Conservation (phyloP, 176 grass and related monocot species). For the Cenchrus fungigraminus region DNA sequence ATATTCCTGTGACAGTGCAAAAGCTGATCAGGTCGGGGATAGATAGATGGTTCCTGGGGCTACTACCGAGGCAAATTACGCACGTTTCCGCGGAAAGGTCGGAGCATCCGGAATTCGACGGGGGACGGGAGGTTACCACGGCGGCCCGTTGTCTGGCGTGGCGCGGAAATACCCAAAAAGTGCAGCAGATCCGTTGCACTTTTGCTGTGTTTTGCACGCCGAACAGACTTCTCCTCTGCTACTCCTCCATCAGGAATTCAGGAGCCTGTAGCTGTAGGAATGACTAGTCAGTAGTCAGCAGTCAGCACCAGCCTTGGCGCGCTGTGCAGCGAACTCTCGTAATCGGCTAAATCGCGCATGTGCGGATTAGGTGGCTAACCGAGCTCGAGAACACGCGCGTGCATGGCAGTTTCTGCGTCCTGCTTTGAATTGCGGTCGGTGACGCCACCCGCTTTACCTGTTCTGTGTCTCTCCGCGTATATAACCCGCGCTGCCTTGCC, state of each 20-base stretch:
- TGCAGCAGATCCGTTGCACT: neutral
- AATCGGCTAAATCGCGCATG: neutral
- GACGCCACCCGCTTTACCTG: neutral
- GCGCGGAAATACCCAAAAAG: neutral
- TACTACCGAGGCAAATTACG: neutral
- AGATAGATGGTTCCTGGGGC: neutral
- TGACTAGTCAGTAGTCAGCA: neutral
- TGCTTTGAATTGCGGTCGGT: neutral
- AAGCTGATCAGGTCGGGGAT: neutral
- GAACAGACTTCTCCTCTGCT: neutral
- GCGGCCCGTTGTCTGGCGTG: neutral
- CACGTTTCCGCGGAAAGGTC: constrained; percentile 8
- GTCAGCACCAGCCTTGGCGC: no score
- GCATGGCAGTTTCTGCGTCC: neutral
- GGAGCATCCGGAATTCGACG: neutral
- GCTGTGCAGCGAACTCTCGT: no score
- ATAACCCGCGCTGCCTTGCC: constrained; percentile 16
- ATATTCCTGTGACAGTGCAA: neutral
- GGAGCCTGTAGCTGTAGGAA: neutral
- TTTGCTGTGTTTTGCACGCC: neutral
- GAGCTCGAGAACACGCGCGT: neutral
- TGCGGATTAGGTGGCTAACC: neutral
- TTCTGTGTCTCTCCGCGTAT: constrained; percentile 1
- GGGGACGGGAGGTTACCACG: neutral
- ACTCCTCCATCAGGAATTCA: neutral